Conservation (phyloP, 257 asterid species). For the Penstemon newberryi region DNA sequence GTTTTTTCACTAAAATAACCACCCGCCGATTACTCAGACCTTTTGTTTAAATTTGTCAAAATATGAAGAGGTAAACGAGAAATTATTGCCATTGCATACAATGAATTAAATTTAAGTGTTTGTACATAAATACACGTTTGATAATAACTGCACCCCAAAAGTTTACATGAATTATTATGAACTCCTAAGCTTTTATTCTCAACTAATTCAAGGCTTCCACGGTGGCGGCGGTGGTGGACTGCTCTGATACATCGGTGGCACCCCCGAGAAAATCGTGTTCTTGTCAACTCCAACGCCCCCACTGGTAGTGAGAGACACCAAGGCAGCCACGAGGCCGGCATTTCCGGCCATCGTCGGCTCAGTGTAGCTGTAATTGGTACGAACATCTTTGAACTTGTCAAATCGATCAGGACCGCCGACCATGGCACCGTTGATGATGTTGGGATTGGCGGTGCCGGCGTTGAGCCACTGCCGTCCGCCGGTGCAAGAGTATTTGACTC, state of each 20-base stretch:
- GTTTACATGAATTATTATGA: too few relatives aligned
- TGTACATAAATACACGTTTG: too few relatives aligned
- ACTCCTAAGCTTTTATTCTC: too few relatives aligned
- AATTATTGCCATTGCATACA: too few relatives aligned
- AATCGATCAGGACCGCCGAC: conserved; percentile 87
- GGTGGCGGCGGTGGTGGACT: conserved; percentile 90
- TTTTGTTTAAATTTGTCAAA: too few relatives aligned
- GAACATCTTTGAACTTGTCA: conserved; percentile 64
- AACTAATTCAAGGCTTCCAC: conserved; percentile 59
- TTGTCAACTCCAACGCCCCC: conserved; percentile 60
- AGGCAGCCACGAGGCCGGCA: conserved; percentile 88
- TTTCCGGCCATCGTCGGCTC: conserved; percentile 91
- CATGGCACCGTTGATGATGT: conserved; percentile 75
- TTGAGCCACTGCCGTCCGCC: conserved; percentile 81
- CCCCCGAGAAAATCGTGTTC: conserved; percentile 65
- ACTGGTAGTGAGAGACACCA: conserved; percentile 65
- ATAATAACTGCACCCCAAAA: too few relatives aligned
- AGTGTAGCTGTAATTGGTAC: conserved; percentile 63
- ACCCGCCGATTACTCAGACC: too few relatives aligned
- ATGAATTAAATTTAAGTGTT: too few relatives aligned
- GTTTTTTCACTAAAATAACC: too few relatives aligned
- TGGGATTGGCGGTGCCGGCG: conserved; percentile 51
- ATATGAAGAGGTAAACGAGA: too few relatives aligned
- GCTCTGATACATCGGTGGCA: conserved; percentile 65
- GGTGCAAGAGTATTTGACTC: conserved; percentile 60